Evolutionary conservation across 768 basidiomycete species (phyloP).

Genomic region (Suillus ampliporus): DNA sequence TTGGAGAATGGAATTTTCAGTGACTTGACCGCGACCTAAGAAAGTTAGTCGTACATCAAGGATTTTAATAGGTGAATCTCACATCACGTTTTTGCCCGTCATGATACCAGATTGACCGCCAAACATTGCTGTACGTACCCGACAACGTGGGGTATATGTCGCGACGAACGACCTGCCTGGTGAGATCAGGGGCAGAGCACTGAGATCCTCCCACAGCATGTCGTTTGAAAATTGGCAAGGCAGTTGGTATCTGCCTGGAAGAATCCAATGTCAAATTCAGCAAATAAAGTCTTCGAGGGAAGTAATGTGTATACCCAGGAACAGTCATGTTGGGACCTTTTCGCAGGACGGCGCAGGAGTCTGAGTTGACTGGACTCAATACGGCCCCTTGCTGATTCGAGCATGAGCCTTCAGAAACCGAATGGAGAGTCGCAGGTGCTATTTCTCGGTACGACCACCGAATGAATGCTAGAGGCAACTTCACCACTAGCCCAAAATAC

Average conservation of each 20-base stretch:
- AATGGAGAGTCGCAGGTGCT: background rate
- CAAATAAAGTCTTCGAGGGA: background rate
- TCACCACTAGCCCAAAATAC: background rate
- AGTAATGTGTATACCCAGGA: background rate
- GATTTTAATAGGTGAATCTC: background rate
- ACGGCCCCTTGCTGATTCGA: background rate
- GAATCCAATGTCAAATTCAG: background rate
- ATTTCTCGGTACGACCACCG: slow-evolving; percentile 1
- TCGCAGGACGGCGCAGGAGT: background rate
- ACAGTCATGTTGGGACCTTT: background rate
- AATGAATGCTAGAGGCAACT: background rate
- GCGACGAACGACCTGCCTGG: background rate
- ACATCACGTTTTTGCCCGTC: background rate
- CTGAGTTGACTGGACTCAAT: background rate
- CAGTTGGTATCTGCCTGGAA: background rate
- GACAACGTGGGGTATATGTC: background rate
- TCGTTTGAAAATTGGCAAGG: background rate
- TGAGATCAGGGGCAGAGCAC: background rate
- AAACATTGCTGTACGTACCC: background rate
- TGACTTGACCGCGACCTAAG: slow-evolving; percentile 2
- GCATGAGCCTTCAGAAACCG: background rate
- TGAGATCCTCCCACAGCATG: background rate
- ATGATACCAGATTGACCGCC: background rate
- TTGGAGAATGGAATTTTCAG: background rate
- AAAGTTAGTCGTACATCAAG: background rate